phyloP scores from a whole-genome alignment of 805 yeast genomes.

The Pichia kluyveri region DNA sequence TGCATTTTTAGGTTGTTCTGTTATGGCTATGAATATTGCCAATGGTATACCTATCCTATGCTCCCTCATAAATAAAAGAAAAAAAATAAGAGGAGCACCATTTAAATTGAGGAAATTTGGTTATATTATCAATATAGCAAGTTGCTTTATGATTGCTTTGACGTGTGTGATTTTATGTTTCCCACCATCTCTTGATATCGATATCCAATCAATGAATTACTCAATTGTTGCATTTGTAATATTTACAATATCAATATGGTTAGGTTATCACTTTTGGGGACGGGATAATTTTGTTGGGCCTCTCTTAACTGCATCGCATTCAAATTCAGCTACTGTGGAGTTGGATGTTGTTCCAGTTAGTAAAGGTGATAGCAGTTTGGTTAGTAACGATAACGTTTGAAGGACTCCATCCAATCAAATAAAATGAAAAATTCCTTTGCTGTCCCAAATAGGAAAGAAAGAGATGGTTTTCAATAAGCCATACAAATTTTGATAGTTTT shows the following conservation, averaged over 20 bases:
- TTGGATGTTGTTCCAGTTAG: background rate
- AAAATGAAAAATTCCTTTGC: too few relatives aligned
- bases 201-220: slow-evolving; percentile 44
- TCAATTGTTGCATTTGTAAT: slow-evolving; percentile 54
- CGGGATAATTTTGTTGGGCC: slow-evolving; percentile 56
- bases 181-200: slow-evolving; percentile 57
- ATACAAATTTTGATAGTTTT: too few relatives aligned
- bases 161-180: slow-evolving; percentile 56
- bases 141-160: slow-evolving; percentile 51
- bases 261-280: slow-evolving; percentile 55
- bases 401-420: too few relatives aligned
- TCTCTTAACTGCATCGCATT: slow-evolving; percentile 23
- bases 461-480: too few relatives aligned
- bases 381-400: background rate
- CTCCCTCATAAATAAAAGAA: slow-evolving; percentile 50
- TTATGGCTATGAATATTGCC: slow-evolving; percentile 63
- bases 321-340: background rate
- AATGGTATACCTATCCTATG: slow-evolving; percentile 67
- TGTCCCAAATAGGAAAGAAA: too few relatives aligned
- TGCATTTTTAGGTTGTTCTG: slow-evolving; percentile 79
- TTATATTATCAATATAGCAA: slow-evolving; percentile 49
- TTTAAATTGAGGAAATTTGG: slow-evolving; percentile 57
- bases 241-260: slow-evolving; percentile 39
- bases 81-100: slow-evolving; percentile 57
- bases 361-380: background rate